A percentile compares a stretch with the other conserved stretches of the same genome.
phyloP scores from a whole-genome alignment of 2,329 filamentous ascomycete species.

The Aspergillus brasiliensis region DNA sequence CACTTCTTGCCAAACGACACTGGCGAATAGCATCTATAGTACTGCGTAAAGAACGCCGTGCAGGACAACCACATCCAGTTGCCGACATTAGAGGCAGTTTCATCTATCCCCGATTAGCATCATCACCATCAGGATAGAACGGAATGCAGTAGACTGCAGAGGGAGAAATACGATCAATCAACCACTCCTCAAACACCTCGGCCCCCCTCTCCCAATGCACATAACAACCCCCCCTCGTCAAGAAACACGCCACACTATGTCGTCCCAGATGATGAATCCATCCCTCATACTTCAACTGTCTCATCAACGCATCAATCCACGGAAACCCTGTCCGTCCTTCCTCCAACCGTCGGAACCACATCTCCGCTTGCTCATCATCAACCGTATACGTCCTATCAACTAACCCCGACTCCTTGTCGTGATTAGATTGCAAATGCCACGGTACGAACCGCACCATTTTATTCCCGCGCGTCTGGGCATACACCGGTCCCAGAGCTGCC shows the following conservation, averaged over 20 bases:
- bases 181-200: conserved; percentile 74
- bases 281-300: conserved; percentile 69
- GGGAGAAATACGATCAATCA: conserved; percentile 60
- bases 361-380: conserved; percentile 63
- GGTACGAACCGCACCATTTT: conserved; percentile 71
- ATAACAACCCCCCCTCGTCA: conserved; percentile 78
- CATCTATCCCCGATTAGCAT: conserved; percentile 17
- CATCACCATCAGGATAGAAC: not conserved
- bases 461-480: conserved; percentile 68
- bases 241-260: conserved; percentile 76
- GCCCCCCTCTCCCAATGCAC: conserved; percentile 77
- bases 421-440: conserved; percentile 71
- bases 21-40: conserved; percentile 51
- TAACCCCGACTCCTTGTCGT: conserved; percentile 47
- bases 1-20: conserved; percentile 74
- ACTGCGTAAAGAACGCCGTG: conserved; percentile 65
- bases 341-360: conserved; percentile 70
- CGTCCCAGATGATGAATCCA: conserved; percentile 81
- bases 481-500: conserved; percentile 65
- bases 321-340: conserved; percentile 72
- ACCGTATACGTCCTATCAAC: conserved; percentile 51
- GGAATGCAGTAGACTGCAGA: no score
- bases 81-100: conserved; percentile 29
- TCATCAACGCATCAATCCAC: conserved; percentile 80
- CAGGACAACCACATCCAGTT: conserved; percentile 62